These are phyloP conservation scores for Umbelopsis vinacea DNA, from an alignment of 192 early-diverging fungal genomes.

Conservation along the genomic window DNA sequence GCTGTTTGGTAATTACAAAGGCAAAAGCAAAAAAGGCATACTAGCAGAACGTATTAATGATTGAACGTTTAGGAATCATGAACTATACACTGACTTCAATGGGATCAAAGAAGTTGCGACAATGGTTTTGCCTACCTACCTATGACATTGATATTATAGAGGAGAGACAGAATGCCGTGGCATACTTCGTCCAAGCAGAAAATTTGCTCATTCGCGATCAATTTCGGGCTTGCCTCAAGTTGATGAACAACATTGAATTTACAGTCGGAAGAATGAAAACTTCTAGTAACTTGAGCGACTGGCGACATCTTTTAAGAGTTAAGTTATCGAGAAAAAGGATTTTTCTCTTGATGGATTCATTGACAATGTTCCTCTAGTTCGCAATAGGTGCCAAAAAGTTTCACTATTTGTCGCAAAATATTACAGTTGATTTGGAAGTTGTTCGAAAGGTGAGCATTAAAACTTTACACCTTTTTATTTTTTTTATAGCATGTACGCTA, in stretches of 20 bases:
- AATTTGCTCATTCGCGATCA: conserved; percentile 47
- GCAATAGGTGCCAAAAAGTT: conserved; percentile 57
- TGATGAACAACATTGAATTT: conserved; percentile 54
- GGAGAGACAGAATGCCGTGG: conserved; percentile 61
- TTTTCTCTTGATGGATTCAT: not conserved
- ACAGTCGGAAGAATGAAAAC: conserved; percentile 49
- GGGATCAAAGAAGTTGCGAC: conserved; percentile 59
- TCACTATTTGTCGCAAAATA: conserved; percentile 31
- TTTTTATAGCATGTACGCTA: not conserved
- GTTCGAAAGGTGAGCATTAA: conserved; percentile 29
- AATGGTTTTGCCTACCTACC: conserved; percentile 73
- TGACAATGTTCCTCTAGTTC: conserved; percentile 52
- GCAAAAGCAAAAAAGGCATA: not conserved
- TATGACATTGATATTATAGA: conserved; percentile 50
- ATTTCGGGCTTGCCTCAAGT: conserved; percentile 46
- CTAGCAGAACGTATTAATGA: not conserved
- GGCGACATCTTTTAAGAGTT: conserved; percentile 67
- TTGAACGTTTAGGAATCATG: conserved; percentile 54
- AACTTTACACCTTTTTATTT: not conserved
- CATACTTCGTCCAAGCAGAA: conserved; percentile 50
- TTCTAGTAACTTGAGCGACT: conserved; percentile 55
- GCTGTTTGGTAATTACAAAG: conserved; percentile 62
- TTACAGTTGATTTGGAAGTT: conserved; percentile 25
- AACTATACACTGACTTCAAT: conserved; percentile 62
- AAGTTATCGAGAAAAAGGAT: conserved; percentile 1